Conservation (phyloP, 2,329 filamentous ascomycete genomes). For the Westerdykella ornata region DNA sequence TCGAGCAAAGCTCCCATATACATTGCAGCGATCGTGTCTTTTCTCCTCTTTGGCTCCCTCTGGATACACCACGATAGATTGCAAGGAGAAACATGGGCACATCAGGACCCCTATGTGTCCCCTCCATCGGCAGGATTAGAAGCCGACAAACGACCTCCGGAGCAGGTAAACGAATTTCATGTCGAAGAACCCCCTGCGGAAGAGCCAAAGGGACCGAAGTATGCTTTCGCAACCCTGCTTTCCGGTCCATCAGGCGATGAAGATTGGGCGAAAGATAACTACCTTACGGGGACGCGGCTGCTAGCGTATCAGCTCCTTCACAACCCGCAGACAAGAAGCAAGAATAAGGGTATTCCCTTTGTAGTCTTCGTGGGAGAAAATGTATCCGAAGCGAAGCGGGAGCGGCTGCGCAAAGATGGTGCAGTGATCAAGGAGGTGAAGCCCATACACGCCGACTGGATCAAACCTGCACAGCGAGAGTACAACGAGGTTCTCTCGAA, state of each 20-base stretch:
- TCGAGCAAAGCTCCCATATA: no score
- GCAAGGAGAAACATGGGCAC: no score
- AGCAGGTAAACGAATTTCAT: no score
- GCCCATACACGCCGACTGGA: constrained; percentile 28
- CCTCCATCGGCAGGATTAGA: no score
- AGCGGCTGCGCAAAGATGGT: constrained; percentile 31
- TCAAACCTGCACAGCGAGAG: constrained; percentile 12
- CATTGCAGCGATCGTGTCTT: no score
- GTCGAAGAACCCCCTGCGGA: no score
- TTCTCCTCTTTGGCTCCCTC: no score
- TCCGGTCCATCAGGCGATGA: constrained; percentile 11
- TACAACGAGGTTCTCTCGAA: constrained; percentile 36
- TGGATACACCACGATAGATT: no score
- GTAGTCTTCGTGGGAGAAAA: constrained; percentile 34
- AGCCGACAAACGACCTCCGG: no score
- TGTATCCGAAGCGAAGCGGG: constrained; percentile 30
- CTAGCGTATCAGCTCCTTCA: constrained; percentile 37
- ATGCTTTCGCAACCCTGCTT: constrained; percentile 38
- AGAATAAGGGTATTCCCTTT: constrained; percentile 33
- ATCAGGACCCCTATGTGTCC: no score
- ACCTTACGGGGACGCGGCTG: constrained; percentile 31
- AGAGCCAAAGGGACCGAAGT: constrained; percentile 12
- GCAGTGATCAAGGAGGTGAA: constrained; percentile 33
- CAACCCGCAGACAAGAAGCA: constrained; percentile 24
- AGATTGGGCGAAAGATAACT: constrained; percentile 30